A percentile compares a stretch with the other conserved stretches of the same genome.
Conservation (phyloP, 352 stramenopile genomes). For the Aphanomyces invadans region DNA sequence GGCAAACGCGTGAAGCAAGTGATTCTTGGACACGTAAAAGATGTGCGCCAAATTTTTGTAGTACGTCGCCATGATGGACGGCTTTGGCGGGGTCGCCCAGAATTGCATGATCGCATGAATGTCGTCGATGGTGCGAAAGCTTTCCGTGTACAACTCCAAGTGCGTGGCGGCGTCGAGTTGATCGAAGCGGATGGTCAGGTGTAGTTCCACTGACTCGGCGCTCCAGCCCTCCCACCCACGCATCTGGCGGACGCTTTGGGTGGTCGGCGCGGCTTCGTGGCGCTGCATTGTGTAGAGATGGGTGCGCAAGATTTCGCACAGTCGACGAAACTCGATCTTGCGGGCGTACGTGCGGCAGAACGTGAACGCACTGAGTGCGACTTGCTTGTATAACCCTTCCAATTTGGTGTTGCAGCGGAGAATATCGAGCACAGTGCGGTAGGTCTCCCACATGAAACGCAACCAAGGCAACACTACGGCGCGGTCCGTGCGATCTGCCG, state of each 20-base stretch:
- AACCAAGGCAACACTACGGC: slow-evolving; percentile 90
- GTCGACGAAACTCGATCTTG: slow-evolving; percentile 93
- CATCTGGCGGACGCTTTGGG: slow-evolving; percentile 74
- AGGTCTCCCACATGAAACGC: slow-evolving; percentile 97
- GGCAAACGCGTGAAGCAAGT: slow-evolving; percentile 96
- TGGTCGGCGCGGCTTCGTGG: slow-evolving; percentile 68
- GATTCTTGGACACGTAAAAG: slow-evolving; percentile 96
- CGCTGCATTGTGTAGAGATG: slow-evolving; percentile 94
- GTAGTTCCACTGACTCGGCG: slow-evolving; percentile 91
- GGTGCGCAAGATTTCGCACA: slow-evolving; percentile 96
- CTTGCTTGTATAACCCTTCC: slow-evolving; percentile 66
- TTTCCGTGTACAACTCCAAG: slow-evolving; percentile 96
- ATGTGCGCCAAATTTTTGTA: slow-evolving; percentile 97
- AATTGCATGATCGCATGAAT: slow-evolving; percentile 97
- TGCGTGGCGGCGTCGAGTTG: slow-evolving; percentile 94
- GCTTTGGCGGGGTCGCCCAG: slow-evolving; percentile 83
- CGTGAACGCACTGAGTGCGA: slow-evolving; percentile 71
- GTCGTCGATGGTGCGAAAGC: slow-evolving; percentile 98
- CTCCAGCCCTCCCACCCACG: slow-evolving; percentile 96
- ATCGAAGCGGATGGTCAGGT: slow-evolving; percentile 95
- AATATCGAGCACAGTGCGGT: slow-evolving; percentile 96
- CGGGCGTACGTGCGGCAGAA: slow-evolving; percentile 83
- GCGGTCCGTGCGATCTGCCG: slow-evolving; percentile 91
- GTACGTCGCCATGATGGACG: slow-evolving; percentile 95
- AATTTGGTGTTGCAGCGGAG: slow-evolving; percentile 95